phyloP scores from a whole-genome alignment of 177 flowering plant species.

The Vitis hybrid region DNA sequence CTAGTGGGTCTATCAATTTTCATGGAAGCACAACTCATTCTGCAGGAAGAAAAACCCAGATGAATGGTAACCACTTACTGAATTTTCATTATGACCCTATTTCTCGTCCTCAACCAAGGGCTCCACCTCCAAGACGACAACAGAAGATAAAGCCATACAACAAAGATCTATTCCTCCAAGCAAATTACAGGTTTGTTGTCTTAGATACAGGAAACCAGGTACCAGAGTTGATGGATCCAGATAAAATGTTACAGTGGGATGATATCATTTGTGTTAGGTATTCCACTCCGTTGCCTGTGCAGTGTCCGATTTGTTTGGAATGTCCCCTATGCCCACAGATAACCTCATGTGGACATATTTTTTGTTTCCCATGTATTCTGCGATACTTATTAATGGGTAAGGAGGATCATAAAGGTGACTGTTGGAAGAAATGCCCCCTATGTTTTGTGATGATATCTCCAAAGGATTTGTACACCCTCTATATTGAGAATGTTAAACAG shows the following conservation, averaged over 20 bases:
- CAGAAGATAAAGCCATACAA: slow-evolving; percentile 80
- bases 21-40: slow-evolving; percentile 34
- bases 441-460: slow-evolving; percentile 85
- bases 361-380: slow-evolving; percentile 92
- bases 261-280: slow-evolving; percentile 79
- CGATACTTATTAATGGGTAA: slow-evolving; percentile 71
- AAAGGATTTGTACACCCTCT: slow-evolving; percentile 79
- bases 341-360: slow-evolving; percentile 96
- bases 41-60: slow-evolving; percentile 53
- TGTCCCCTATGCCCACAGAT: slow-evolving; percentile 89
- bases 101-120: slow-evolving; percentile 60
- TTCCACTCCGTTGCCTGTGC: slow-evolving; percentile 67
- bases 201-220: slow-evolving; percentile 59
- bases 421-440: slow-evolving; percentile 87
- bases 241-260: slow-evolving; percentile 90
- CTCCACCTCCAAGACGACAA: slow-evolving; percentile 59
- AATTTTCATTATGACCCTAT: slow-evolving; percentile 91
- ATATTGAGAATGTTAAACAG: slow-evolving; percentile 69
- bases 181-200: slow-evolving; percentile 88
- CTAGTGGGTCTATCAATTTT: slow-evolving; percentile 22
- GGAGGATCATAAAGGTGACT: slow-evolving; percentile 64
- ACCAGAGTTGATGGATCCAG: slow-evolving; percentile 71
- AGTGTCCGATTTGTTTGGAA: slow-evolving; percentile 95
- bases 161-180: slow-evolving; percentile 91
- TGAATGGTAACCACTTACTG: slow-evolving; percentile 79